Base-by-base conservation (phyloP, 306 rosid species). In the Sesbania bispinosa region DNA sequence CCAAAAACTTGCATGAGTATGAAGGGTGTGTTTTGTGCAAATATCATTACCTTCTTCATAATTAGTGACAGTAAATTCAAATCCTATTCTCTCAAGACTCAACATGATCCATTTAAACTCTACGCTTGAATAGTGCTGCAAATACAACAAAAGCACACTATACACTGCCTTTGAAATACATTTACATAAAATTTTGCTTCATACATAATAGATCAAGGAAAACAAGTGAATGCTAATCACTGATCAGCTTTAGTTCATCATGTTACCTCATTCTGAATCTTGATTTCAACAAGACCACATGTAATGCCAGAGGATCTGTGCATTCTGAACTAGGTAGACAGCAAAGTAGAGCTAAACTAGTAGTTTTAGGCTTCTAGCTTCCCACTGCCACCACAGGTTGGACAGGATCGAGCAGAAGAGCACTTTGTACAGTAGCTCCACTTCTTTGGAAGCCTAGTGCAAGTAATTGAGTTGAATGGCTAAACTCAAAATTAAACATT, bases 361-460 rank as follows among this genome's bases (percentile, higher is more conserved):
- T 5, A 71, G 82, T 54, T 83, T n/a, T n/a, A n/a, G n/a, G n/a
- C n/a, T n/a, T n/a, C n/a, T 77, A 89, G 69, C 79, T 89, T 86
- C 35, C 98, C 98, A 77, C 78, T 80, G 71, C 98, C 98, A 70
- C 83, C 88, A 58, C 98, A 94, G 52, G 86, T 58, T 53, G 33
- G 74, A 78, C 97, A 94, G 32, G 89, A 86, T 73, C 97, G 81
- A n/a, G 82, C 67, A 46, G 99, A 91, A 48, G 94, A 78, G 80
- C 98, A 93, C 54, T 89, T 93, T 64, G 96, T 86, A 24, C 97
- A 94, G 75, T 94, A 91, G 89, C 99, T 94, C 97, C 96, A 94
- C 71, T 93, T 94, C 87, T 87, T 90, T 48, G 97, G 97, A 84
- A 94, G 97, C 84, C 98, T 90, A 85, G 62, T 7, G 67, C 9